Conservation (phyloP, 208 protist species). For the Trypanosoma melophagium region DNA sequence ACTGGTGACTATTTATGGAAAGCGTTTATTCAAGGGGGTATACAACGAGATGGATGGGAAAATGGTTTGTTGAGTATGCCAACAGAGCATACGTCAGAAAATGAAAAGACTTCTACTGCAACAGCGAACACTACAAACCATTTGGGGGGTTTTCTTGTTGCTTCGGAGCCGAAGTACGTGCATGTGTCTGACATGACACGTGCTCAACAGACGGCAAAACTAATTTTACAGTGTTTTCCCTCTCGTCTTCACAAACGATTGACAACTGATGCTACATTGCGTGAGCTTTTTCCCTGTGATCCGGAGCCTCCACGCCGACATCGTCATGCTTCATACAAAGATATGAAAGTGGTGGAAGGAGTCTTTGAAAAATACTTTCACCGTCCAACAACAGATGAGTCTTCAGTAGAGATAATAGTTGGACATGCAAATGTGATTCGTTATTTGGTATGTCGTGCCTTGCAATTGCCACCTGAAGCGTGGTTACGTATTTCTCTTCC, state of each 20-base stretch:
- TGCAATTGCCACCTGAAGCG: constrained; percentile 80
- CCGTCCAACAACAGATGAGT: constrained; percentile 42
- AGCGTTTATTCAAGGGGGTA: constrained; percentile 26
- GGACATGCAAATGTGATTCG: constrained; percentile 87
- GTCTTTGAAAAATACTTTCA: constrained; percentile 74
- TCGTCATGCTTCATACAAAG: constrained; percentile 25
- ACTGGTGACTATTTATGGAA: constrained; percentile 60
- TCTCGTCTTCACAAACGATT: constrained; percentile 22
- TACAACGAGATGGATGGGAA: not conserved
- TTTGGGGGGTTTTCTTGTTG: constrained; percentile 33
- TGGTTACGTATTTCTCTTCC: constrained; percentile 76
- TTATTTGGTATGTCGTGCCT: constrained; percentile 77
- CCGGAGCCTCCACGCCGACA: constrained; percentile 34
- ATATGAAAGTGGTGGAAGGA: constrained; percentile 47
- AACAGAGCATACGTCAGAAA: not conserved
- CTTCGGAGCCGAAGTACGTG: constrained; percentile 32
- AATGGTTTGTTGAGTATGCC: not conserved
- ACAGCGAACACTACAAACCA: constrained; percentile 7
- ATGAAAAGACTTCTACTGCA: not conserved
- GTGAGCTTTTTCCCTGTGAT: constrained; percentile 65
- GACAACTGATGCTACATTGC: constrained; percentile 42
- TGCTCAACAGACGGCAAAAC: constrained; percentile 57
- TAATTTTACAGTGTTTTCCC: constrained; percentile 52
- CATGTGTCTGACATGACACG: constrained; percentile 66
- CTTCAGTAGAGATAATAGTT: constrained; percentile 69